A percentile compares a stretch with the other conserved stretches of the same genome.
These are phyloP conservation scores for Pulveroboletus sp. DNA, from an alignment of 768 basidiomycete species.

Conservation along the genomic window DNA sequence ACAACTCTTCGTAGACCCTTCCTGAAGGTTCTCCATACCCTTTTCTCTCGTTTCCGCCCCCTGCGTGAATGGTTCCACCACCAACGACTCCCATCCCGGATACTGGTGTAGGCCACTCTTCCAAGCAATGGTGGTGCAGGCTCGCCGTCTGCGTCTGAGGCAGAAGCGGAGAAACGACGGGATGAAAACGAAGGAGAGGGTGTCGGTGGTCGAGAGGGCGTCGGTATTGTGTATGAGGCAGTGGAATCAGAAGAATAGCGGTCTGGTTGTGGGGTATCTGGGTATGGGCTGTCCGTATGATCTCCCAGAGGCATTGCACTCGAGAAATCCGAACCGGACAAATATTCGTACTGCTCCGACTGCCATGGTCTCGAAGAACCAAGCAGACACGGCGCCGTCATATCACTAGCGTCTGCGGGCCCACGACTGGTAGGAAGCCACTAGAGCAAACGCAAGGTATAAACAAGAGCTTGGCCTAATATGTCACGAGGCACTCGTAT, in stretches of 20 bases:
- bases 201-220: constrained; percentile 61
- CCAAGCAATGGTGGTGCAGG: constrained; percentile 46
- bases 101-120: constrained; percentile 30
- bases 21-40: constrained; percentile 48
- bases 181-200: constrained; percentile 56
- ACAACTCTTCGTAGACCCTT: constrained; percentile 55
- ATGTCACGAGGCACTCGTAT: too few species aligned
- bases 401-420: constrained; percentile 8
- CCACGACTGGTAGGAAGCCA: constrained; percentile 11
- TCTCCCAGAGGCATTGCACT: constrained; percentile 7
- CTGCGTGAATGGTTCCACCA: constrained; percentile 60
- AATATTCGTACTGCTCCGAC: constrained; percentile 44
- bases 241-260: constrained; percentile 28
- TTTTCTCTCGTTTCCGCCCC: constrained; percentile 49
- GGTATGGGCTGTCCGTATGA: constrained; percentile 21
- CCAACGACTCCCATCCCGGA: constrained; percentile 45
- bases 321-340: constrained; percentile 32
- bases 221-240: constrained; percentile 43
- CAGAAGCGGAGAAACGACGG: constrained; percentile 48
- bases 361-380: constrained; percentile 14
- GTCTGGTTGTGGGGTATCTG: constrained; percentile 18
- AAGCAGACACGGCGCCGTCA: constrained; percentile 15
- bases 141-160: constrained; percentile 65
- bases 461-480: background rate
- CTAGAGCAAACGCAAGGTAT: background rate